Evolutionary conservation across 805 yeast species (phyloP), one percentile per base, ranked within the genome.

Genomic region (Kregervanrija delftensis): DNA sequence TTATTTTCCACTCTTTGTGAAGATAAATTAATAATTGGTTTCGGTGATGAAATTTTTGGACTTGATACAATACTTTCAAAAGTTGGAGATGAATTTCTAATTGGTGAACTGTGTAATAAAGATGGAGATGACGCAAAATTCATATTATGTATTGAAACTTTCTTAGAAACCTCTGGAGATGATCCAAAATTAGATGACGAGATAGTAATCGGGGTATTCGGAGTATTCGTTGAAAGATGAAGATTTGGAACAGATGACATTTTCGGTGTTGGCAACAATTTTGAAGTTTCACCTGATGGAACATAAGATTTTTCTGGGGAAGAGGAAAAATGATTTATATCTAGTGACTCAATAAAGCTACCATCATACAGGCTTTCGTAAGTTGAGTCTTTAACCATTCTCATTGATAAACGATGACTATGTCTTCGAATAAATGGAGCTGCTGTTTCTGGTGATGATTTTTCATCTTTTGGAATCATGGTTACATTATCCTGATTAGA

Each of bases 361-460:
- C 8, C 28, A 22, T 22, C 28, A 22, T 22, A 8, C 4, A 22
- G 28, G 8, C 6, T 22, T 22, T 22, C 28, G 8, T 22, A 22
- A 5, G 28, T 22, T 22, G 28, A 22, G 9, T 47, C 51, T n/a
- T 37, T 13, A 6, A 50, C 48, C 6, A 50, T 37, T 35, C 62
- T 45, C 52, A 61, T 61, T 28, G 64, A 60, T 33, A 41, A 49
- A 34, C 57, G 49, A 8, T 50, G 45, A 11, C 41, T 38, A 11
- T 47, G 53, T 30, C 32, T 47, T 32, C 46, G 52, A n/a, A 45
- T 28, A 42, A 49, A 47, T 13, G 47, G 41, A 4, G 41, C 37
- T 4, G 37, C 14, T 1, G 16, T 10, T 16, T 13, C 11, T 12
- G 14, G 30, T 14, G 41, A 32, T 15, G 37, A 16, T 11, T 40